Percentiles rank a stretch among this genome's conserved stretches.
phyloP scores from a whole-genome alignment of 805 yeast species.

The Sugiyamaella americana region DNA sequence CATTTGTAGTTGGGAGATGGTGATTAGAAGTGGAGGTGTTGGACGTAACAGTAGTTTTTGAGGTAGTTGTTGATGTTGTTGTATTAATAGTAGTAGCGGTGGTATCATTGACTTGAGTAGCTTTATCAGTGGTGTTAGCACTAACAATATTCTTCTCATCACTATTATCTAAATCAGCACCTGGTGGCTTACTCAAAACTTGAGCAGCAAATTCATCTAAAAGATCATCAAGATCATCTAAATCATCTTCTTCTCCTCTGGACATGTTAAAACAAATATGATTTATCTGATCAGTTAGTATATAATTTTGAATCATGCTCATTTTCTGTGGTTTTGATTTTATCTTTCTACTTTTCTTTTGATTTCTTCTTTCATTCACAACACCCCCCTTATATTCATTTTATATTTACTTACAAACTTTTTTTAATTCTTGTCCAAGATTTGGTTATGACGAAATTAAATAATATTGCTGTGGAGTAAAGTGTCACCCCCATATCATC shows the following conservation, averaged over 20 bases:
- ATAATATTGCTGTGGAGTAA: no score
- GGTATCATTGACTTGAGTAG: background rate
- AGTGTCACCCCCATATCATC: no score
- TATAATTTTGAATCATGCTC: no score
- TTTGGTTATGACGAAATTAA: no score
- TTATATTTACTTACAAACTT: no score
- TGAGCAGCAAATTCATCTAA: slow-evolving; percentile 81
- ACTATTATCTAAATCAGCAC: slow-evolving; percentile 21
- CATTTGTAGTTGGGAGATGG: background rate
- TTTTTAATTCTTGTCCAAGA: no score
- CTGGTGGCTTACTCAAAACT: slow-evolving; percentile 57
- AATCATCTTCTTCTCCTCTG: slow-evolving; percentile 22
- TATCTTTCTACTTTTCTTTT: no score
- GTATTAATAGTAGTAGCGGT: background rate
- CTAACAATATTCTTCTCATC: slow-evolving; percentile 20
- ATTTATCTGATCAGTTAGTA: no score
- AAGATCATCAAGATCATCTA: slow-evolving; percentile 39
- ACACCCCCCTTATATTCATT: no score
- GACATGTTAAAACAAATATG: no score
- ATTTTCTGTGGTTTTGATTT: no score
- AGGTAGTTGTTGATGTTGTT: background rate
- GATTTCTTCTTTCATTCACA: no score
- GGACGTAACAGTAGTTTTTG: slow-evolving; percentile 2
- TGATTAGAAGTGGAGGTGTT: background rate
- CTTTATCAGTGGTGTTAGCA: slow-evolving; percentile 5